These are phyloP conservation scores for Arabis alpina DNA, from an alignment of 345 rosid genomes.

Conservation along the genomic window DNA sequence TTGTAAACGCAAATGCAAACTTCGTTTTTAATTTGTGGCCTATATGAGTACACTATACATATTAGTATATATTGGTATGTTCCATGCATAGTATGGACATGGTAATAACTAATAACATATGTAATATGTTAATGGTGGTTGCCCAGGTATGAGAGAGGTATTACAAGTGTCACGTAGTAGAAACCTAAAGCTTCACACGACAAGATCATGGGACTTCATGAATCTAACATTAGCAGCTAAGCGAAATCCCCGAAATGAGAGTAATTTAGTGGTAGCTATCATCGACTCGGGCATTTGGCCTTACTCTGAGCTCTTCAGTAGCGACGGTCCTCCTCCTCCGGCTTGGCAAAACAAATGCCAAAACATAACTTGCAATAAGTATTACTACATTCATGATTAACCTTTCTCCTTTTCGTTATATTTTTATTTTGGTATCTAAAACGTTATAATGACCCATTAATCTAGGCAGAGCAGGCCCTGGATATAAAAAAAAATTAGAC, in stretches of 20 bases:
- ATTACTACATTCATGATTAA: conserved; percentile 3
- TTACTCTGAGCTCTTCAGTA: conserved; percentile 22
- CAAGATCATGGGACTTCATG: conserved; percentile 44
- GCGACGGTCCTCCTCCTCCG: conserved; percentile 33
- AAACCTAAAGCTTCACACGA: conserved; percentile 37
- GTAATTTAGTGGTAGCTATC: conserved; percentile 35
- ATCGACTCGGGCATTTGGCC: conserved; percentile 37
- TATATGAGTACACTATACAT: too few species aligned
- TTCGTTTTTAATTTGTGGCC: too few species aligned
- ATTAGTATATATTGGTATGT: background rate
- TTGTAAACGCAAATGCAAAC: background rate
- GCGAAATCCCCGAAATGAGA: conserved; percentile 8
- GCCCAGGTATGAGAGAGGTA: conserved; percentile 28
- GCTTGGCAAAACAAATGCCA: conserved; percentile 36
- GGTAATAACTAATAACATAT: background rate
- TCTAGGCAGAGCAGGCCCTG: too few species aligned
- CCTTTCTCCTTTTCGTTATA: background rate
- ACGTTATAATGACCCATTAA: too few species aligned
- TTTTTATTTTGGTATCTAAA: background rate
- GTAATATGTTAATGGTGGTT: background rate
- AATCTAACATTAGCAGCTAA: conserved; percentile 17
- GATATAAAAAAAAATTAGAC: too few species aligned
- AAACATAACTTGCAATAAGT: conserved; percentile 38
- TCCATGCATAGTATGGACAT: background rate
- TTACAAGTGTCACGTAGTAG: conserved; percentile 29